These are phyloP conservation scores for Bisporella sp. DNA, from an alignment of 2,329 filamentous ascomycete species.

Conservation along the genomic window DNA sequence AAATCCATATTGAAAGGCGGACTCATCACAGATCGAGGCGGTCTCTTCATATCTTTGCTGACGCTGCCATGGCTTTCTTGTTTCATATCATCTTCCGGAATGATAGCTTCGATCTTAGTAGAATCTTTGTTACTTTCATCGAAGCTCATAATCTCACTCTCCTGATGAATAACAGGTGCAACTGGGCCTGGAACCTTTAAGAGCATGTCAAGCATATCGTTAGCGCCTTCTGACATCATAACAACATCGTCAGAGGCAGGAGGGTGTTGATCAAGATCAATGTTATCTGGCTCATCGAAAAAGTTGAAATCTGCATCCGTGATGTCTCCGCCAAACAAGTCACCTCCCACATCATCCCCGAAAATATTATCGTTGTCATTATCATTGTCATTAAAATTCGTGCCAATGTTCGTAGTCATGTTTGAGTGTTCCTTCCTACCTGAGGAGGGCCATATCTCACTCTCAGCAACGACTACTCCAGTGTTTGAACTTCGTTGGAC, in stretches of 20 bases:
- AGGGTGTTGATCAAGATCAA: conserved; percentile 17
- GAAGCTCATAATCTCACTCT: no score
- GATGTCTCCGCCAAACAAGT: conserved; percentile 64
- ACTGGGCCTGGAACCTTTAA: no score
- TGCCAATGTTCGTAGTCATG: conserved; percentile 18
- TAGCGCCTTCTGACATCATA: conserved; percentile 1
- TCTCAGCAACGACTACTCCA: conserved; percentile 13
- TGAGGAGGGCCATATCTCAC: conserved; percentile 21
- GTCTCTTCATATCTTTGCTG: no score
- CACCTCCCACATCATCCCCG: conserved; percentile 62
- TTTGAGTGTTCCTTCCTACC: conserved; percentile 17
- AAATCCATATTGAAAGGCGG: conserved; percentile 23
- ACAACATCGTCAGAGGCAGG: conserved; percentile 5
- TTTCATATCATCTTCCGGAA: no score
- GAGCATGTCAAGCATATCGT: neutral
- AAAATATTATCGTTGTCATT: conserved; percentile 38
- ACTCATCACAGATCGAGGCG: neutral
- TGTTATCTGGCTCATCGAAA: conserved; percentile 56
- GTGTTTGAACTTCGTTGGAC: conserved; percentile 15
- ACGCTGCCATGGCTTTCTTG: no score
- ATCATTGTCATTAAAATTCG: conserved; percentile 29
- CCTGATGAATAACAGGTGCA: no score
- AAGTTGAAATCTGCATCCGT: conserved; percentile 81
- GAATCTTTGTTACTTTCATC: no score
- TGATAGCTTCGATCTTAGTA: neutral